Conservation (phyloP, 306 rosid genomes). For the Inga oerstediana region DNA sequence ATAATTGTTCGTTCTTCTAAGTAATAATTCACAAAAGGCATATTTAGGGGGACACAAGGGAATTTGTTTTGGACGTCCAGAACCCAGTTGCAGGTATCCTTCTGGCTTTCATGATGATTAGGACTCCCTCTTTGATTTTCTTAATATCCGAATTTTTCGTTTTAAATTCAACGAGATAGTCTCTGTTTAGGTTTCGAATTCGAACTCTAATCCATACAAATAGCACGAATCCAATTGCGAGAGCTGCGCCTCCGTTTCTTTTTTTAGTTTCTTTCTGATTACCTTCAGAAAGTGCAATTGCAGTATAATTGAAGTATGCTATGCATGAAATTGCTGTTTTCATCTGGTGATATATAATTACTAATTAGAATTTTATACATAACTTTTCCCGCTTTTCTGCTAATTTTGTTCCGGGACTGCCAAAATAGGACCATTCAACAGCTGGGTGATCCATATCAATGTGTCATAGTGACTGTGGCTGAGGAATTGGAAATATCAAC, state of each 20-base stretch:
- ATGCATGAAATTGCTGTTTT: background rate
- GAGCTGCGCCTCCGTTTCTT: slow-evolving; percentile 12
- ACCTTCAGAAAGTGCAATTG: background rate
- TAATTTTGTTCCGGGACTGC: slow-evolving; percentile 8
- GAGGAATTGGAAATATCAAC: slow-evolving; percentile 23
- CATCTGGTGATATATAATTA: background rate
- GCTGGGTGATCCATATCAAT: slow-evolving; percentile 25
- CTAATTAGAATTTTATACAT: slow-evolving; percentile 13
- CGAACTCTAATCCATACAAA: slow-evolving; percentile 1
- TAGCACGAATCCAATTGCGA: background rate
- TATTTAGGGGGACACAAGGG: background rate
- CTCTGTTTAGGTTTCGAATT: slow-evolving; percentile 30
- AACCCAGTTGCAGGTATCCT: background rate
- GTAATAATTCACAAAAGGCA: background rate
- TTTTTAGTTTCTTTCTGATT: background rate
- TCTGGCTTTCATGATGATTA: background rate
- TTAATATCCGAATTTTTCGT: background rate
- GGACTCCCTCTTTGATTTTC: background rate
- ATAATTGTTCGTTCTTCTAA: background rate
- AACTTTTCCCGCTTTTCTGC: background rate
- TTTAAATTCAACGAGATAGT: background rate
- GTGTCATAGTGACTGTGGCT: slow-evolving; percentile 22
- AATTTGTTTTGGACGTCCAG: background rate
- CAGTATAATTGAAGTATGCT: background rate
- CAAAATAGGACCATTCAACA: slow-evolving; percentile 15